Evolutionary conservation across 495 filamentous ascomycete species (phyloP), one percentile per base, ranked within the genome.

Genomic region (Hypoxylon intermedium): DNA sequence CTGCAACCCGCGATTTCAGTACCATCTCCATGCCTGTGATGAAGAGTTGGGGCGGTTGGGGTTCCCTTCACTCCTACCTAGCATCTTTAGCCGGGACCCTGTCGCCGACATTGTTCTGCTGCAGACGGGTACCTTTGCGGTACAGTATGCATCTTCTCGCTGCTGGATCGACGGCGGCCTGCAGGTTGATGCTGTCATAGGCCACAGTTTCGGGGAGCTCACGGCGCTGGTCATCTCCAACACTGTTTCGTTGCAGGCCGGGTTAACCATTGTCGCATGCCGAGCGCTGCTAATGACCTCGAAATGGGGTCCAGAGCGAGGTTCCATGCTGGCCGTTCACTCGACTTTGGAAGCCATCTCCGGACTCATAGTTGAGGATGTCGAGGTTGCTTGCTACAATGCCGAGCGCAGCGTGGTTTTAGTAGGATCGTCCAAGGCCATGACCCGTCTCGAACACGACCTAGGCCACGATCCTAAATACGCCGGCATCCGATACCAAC

Each of bases 171-270:
- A 75, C 21, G 72, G 58, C 18, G 77, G 79, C 0, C 50, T 80
- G 3, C 6, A 70, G n/a, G 60, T 73, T 0, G 58, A 36, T 2
- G 37, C 63, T 0, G 24, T 79, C 3, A 37, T 82, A 7, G 79
- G 78, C 0, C 79, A 81, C 44, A 77, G 74, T 41, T 77, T 82
- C 57, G 80, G 80, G 1, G 68, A 82, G 60, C 66, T 81, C 1
- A 75, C 74, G 2, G 77, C 75, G 0, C 31, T 82, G 0, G 70
- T 55, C 16, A 63, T 69, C 2, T 52, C 56, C 3, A 53, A 57
- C 1, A 45, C 38, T 1, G 41, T 67, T 0, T 57, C 55, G 2
- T 41, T 71, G 6, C 3, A 24, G 0, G 40, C 65, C 20, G 24
- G 44, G 0, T 9, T 83, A 5, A 67, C 50, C 4, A 36, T 83